These are phyloP conservation scores for Endothia cerciana DNA, from an alignment of 2,329 filamentous ascomycete species.

Conservation along the genomic window DNA sequence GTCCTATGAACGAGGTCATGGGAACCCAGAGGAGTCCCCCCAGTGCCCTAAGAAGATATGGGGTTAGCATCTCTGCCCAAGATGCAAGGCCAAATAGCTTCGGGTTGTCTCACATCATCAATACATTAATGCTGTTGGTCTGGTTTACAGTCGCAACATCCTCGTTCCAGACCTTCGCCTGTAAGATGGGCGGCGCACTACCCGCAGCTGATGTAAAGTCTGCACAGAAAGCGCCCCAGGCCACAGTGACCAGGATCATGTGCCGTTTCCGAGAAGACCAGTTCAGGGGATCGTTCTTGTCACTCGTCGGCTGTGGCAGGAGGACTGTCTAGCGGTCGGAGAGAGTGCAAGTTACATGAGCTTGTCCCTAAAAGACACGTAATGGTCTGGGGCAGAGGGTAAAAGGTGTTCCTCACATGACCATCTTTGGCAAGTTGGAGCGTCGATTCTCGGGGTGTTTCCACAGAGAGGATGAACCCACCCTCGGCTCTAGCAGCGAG, in stretches of 20 bases:
- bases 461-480: background rate
- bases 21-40: slow-evolving; percentile 35
- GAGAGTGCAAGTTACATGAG: background rate
- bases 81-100: background rate
- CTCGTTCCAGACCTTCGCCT: slow-evolving; percentile 2
- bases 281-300: slow-evolving; percentile 31
- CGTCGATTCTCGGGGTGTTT: background rate
- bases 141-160: slow-evolving; percentile 15
- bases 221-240: slow-evolving; percentile 28
- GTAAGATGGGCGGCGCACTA: slow-evolving; percentile 9
- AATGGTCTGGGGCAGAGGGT: no score
- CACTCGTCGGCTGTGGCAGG: slow-evolving; percentile 26
- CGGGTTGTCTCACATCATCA: slow-evolving; percentile 20
- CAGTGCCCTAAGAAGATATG: slow-evolving; percentile 16
- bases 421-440: slow-evolving; percentile 14
- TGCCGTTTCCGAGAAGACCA: slow-evolving; percentile 32
- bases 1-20: slow-evolving; percentile 32
- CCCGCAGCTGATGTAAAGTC: slow-evolving; percentile 28
- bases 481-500: background rate
- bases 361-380: background rate
- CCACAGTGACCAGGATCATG: slow-evolving; percentile 27
- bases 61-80: no score
- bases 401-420: background rate
- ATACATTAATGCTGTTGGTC: slow-evolving; percentile 27
- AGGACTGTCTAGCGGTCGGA: slow-evolving; percentile 6